Evolutionary conservation across 139 green algal genomes (phyloP), one percentile per base, ranked within the genome.

Genomic region (Volvox reticuliferus): DNA sequence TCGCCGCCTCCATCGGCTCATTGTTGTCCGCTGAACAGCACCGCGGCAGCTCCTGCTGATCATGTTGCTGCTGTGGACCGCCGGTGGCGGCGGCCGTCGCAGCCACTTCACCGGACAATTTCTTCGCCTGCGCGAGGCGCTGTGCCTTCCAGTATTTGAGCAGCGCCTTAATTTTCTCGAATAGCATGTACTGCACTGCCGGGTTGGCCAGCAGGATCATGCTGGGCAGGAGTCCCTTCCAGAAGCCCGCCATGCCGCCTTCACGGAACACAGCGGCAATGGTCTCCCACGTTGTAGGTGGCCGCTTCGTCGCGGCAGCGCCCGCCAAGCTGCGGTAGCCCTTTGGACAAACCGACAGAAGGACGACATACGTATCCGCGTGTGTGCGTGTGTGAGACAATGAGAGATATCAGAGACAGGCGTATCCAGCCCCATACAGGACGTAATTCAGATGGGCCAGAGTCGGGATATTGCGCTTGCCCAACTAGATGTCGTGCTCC

Each of bases 201-300:
- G 97, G 97, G 94, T 99, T 99, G 89, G 91, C 91, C 22, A 98
- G 97, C 93, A 99, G 98, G 61, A 99, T 92, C 44, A 99, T 93
- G 22, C 95, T 96, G 17, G 98, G 97, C 35, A 96, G 87, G 17
- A 98, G 93, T 32, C 98, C 98, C 80, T 91, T 91, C 94, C 94
- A 96, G 82, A 95, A 95, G 71, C 91, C 93, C 14, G 18, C 71
- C 26, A 93, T 14, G 28, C 92, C 93, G 55, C 79, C 83, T 62
- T 96, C 93, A 17, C 80, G 24, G 33, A 89, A 95, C 33, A 97
- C 92, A 6, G 92, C 26, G 28, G 55, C 17, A 13, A 84, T 67
- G 26, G 86, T 84, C 86, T 91, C 75, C 75, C 37, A 65, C 30
- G 86, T 86, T 61, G 5, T 79, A 50, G 86, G 85, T 17, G 85